Evolutionary conservation across 1,284 basidiomycete species (phyloP), one percentile per base, ranked within the genome.

Genomic region (Gomphus bonarii): DNA sequence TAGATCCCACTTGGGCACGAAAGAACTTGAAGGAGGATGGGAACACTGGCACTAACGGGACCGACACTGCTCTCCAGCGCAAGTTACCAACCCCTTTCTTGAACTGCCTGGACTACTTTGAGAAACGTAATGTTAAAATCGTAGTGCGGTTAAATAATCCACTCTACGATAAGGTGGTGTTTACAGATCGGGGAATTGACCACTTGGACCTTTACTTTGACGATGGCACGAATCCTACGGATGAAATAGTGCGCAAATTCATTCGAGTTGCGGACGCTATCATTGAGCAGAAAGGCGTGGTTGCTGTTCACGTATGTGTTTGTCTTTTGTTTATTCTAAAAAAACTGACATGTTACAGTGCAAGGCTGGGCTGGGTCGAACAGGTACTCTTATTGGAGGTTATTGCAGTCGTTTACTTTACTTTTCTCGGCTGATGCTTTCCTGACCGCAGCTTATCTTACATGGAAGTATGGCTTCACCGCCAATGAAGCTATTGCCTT

Each of bases 401-500:
- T 36, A 61, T 67, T 60, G 18, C 11, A 12, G 38, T 28, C 22
- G 38, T 18, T 53, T 3, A 28, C 9, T 3, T 7, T 33, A 3
- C 43, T 40, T 43, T 25, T 33, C 1, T 57, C 49, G 62, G 69
- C 48, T 22, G 43, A 42, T 10, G 22, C 16, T 25, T 31, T 40
- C 14, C 14, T 43, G 14, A 36, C 30, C 42, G 20, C 60, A 73
- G 97, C 97, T 3, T 99, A 98, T 75, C 79, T 99, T 58, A 91
- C 97, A 63, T 99, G 97, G 90, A 97, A 97, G 73, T 95, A 98
- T 66, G 90, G 90, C n/a, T 99, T 99, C 68, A 93, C 93, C n/a
- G 95, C 95, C 0, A 84, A 86, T 58, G 97, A 99, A 72, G 95
- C 88, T 9, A 99, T 99, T 60, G 97, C 89, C 0, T 98, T 94